Evolutionary conservation across 495 filamentous ascomycete genomes (phyloP), one percentile per base, ranked within the genome.

Genomic region (Jackrogersella minutella): DNA sequence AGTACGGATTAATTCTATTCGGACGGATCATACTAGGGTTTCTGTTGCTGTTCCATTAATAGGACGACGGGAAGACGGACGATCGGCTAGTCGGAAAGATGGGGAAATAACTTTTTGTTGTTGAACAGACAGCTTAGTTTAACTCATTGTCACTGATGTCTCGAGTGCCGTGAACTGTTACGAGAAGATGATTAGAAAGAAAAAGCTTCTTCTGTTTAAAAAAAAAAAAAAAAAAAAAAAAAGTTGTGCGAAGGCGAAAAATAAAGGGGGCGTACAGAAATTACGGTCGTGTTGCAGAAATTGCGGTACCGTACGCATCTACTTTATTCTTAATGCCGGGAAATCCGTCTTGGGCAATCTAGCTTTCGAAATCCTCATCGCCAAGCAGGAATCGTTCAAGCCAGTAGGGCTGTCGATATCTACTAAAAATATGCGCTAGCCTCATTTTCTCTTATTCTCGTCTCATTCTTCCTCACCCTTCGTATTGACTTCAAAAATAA

Each of bases 341-440:
- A 53, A n/a, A 56, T 57, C 55, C 36, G 54, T 57, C 53, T 47
- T 53, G 61, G 44, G 19, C 52, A 49, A 36, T 8, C 50, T 51
- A 13, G 17, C n/a, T n/a, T n/a, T n/a, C n/a, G 37, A 28, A 26
- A 52, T 37, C 49, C 49, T 47, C 49, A 46, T 54, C 33, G 43
- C 49, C 54, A 51, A 61, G 57, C 28, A 36, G 43, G n/a, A 21
- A 11, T 36, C 44, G 36, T n/a, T 49, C 41, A 28, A 49, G 13
- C 36, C 41, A 41, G 37, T 41, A 56, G 30, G 52, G 52, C 52
- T 56, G 52, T 40, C n/a, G 33, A 28, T 30, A 41, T 41, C 36
- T 16, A 55, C 51, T 55, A 28, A 41, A 55, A 41, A 40, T 34
- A 17, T 39, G 17, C 28, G 11, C 52, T 41, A 43, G 24, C 52